phyloP scores from a whole-genome alignment of 306 rosid species.

The Vigna mungo region DNA sequence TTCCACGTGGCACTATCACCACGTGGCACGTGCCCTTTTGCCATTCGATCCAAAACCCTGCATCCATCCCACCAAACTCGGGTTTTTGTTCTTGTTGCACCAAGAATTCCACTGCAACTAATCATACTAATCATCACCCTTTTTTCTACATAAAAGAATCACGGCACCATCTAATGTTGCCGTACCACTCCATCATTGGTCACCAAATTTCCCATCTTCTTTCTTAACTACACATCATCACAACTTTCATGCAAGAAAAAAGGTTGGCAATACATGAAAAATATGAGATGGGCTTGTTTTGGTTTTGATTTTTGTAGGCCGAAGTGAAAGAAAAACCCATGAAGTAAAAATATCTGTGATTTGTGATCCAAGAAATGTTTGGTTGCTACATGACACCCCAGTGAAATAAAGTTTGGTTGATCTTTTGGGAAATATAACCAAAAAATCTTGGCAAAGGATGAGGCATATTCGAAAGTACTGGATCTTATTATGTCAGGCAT shows the following conservation, averaged over 20 bases:
- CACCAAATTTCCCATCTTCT: constrained; percentile 34
- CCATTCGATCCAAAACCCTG: constrained; percentile 6
- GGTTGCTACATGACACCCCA: constrained; percentile 24
- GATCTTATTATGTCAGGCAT: constrained; percentile 53
- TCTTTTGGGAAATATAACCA: constrained; percentile 33
- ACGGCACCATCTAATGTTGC: constrained; percentile 15
- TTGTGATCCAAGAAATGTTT: constrained; percentile 36
- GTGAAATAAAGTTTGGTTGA: constrained; percentile 33
- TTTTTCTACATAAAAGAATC: neutral
- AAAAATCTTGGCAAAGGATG: constrained; percentile 31
- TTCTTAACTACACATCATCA: constrained; percentile 18
- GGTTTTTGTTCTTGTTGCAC: constrained; percentile 45
- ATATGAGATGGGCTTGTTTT: constrained; percentile 28
- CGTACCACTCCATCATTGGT: constrained; percentile 46
- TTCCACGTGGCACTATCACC: constrained; percentile 48
- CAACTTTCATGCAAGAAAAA: neutral
- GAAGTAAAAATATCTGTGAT: neutral
- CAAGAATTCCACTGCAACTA: constrained; percentile 27
- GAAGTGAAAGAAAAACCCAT: constrained; percentile 36
- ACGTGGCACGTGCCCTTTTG: constrained; percentile 41
- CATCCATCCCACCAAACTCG: constrained; percentile 42
- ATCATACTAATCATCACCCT: constrained; percentile 42
- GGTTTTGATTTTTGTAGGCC: constrained; percentile 35
- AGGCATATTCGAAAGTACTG: constrained; percentile 50
- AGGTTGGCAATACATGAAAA: neutral